Percentiles rank a stretch among this genome's conserved stretches.
Conservation (phyloP, 164 flowering plant genomes). For the Cinnamomum micranthum region DNA sequence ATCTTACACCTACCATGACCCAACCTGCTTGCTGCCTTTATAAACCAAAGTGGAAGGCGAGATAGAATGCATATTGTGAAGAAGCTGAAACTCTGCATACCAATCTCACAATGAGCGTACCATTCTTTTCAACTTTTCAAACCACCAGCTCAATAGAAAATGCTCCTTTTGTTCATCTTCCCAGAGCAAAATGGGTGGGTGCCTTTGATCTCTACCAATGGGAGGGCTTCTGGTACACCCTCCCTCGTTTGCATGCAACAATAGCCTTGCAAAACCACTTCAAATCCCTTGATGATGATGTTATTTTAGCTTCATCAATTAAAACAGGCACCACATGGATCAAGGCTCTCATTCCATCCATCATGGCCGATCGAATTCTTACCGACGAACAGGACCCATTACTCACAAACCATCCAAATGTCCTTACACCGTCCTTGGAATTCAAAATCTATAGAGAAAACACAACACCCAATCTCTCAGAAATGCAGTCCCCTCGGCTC, state of each 20-base stretch:
- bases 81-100: too few relatives aligned
- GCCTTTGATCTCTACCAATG: conserved; percentile 5
- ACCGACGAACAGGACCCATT: neutral
- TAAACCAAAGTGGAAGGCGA: too few relatives aligned
- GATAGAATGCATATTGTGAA: too few relatives aligned
- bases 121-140: too few relatives aligned
- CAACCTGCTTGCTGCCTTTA: too few relatives aligned
- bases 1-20: too few relatives aligned
- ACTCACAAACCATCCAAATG: neutral
- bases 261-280: too few relatives aligned
- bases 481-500: neutral
- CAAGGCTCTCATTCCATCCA: conserved; percentile 13
- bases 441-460: neutral
- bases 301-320: too few relatives aligned
- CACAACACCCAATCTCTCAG: neutral
- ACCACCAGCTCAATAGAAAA: too few relatives aligned
- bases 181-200: neutral
- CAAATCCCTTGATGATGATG: too few relatives aligned
- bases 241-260: neutral
- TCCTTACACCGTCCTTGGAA: neutral
- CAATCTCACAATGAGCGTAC: too few relatives aligned
- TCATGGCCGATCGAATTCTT: neutral
- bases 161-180: too few relatives aligned
- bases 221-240: conserved; percentile 13
- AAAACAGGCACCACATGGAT: conserved; percentile 18